Evolutionary conservation across 257 asterid genomes (phyloP).

Genomic region (Leonotis leonurus): DNA sequence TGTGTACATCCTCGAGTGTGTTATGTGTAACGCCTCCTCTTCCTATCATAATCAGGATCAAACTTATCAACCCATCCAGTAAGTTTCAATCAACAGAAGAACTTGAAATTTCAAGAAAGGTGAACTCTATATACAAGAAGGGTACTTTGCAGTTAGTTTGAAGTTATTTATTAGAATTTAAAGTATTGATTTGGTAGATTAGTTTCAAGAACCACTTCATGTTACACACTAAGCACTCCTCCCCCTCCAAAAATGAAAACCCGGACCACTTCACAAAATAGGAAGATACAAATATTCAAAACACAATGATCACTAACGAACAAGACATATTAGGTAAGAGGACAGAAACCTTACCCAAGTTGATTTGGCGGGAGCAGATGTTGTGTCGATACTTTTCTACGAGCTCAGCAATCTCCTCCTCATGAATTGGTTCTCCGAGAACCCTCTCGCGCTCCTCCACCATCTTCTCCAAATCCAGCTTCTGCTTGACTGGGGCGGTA

Average conservation of each 20-base stretch:
- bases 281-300: neutral
- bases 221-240: neutral
- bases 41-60: slow-evolving; percentile 31
- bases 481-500: slow-evolving; percentile 40
- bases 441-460: slow-evolving; percentile 41
- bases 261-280: neutral
- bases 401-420: slow-evolving; percentile 60
- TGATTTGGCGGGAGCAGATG: slow-evolving; percentile 74
- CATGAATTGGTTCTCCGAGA: slow-evolving; percentile 60
- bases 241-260: neutral
- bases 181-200: neutral
- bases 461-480: slow-evolving; percentile 39
- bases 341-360: slow-evolving; percentile 44
- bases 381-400: slow-evolving; percentile 80
- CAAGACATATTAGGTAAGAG: neutral
- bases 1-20: slow-evolving; percentile 78
- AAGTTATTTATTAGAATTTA: neutral
- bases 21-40: slow-evolving; percentile 92
- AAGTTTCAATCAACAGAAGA: neutral
- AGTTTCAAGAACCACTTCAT: neutral
- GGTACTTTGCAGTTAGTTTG: neutral
- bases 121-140: neutral
- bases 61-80: neutral
- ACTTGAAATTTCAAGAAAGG: neutral
- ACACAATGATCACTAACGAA: neutral